Evolutionary conservation across 768 basidiomycete species (phyloP).

Genomic region (Ramaria sp.): DNA sequence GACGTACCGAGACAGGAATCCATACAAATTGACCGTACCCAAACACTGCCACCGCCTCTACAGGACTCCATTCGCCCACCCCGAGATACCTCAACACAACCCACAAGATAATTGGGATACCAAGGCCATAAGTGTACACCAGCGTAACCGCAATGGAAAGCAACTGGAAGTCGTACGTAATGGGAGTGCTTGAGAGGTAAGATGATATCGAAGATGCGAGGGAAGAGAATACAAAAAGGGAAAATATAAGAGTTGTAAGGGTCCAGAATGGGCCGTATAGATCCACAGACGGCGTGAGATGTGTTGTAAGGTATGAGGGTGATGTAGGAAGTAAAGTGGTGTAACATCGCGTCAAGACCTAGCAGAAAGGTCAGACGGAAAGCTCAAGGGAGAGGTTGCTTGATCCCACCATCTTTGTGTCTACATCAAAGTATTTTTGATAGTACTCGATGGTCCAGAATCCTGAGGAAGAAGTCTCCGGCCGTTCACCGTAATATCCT

Average conservation of each 20-base stretch:
- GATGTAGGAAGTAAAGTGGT: slow-evolving; percentile 62
- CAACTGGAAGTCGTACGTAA: slow-evolving; percentile 80
- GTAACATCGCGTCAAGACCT: slow-evolving; percentile 70
- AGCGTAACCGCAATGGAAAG: slow-evolving; percentile 74
- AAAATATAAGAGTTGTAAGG: slow-evolving; percentile 86
- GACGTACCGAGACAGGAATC: slow-evolving; percentile 75
- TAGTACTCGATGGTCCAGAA: slow-evolving; percentile 85
- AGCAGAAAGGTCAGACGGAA: not conserved
- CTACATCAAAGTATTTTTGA: slow-evolving; percentile 81
- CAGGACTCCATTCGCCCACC: slow-evolving; percentile 80
- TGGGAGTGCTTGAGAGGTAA: slow-evolving; percentile 61
- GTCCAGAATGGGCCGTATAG: slow-evolving; percentile 97
- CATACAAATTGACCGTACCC: slow-evolving; percentile 78
- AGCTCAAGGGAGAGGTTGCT: slow-evolving; percentile 11
- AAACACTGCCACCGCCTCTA: slow-evolving; percentile 75
- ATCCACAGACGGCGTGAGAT: slow-evolving; percentile 56
- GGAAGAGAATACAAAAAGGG: slow-evolving; percentile 88
- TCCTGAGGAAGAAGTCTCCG: slow-evolving; percentile 35
- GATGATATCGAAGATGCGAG: slow-evolving; percentile 78
- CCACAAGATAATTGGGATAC: slow-evolving; percentile 77
- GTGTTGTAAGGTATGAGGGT: slow-evolving; percentile 50
- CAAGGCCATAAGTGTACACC: slow-evolving; percentile 83
- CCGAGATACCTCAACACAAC: slow-evolving; percentile 74
- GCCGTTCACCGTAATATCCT: slow-evolving; percentile 60
- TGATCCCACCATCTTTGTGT: slow-evolving; percentile 54